phyloP scores from a whole-genome alignment of 495 filamentous ascomycete genomes.

The Penicilliopsis zonata region DNA sequence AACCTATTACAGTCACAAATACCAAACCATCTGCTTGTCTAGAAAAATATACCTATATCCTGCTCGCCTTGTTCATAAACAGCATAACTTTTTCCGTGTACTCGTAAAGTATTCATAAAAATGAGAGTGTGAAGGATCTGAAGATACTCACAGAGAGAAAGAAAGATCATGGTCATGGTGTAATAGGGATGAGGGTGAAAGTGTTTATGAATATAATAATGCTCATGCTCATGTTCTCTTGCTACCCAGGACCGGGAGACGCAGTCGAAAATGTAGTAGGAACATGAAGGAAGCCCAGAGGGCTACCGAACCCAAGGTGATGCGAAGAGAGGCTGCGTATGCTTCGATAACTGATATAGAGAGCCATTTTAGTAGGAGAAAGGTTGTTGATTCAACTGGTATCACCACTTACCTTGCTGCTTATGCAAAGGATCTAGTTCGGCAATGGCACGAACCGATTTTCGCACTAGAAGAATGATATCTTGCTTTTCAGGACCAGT shows the following conservation, averaged over 20 bases:
- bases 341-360: conserved; percentile 37
- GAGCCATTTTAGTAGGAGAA: conserved; percentile 11
- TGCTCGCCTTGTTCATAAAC: too few relatives aligned
- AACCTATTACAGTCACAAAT: too few relatives aligned
- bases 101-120: too few relatives aligned
- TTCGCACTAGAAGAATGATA: conserved; percentile 40
- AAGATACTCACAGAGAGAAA: conserved; percentile 1
- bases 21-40: too few relatives aligned
- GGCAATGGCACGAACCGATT: conserved; percentile 39
- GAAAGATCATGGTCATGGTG: too few relatives aligned
- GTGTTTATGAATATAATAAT: background rate
- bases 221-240: conserved; percentile 10
- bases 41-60: too few relatives aligned
- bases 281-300: conserved; percentile 37
- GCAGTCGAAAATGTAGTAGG: conserved; percentile 36
- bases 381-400: conserved; percentile 1
- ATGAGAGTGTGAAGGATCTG: background rate
- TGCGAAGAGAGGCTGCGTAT: conserved; percentile 44
- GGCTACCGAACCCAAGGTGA: conserved; percentile 40
- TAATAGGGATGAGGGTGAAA: too few relatives aligned
- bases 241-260: conserved; percentile 40
- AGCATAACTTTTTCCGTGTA: too few relatives aligned
- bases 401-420: conserved; percentile 30
- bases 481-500: conserved; percentile 38
- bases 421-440: conserved; percentile 36